These are phyloP conservation scores for Globisporangium echinulatum DNA, from an alignment of 352 stramenopile species.

Conservation along the genomic window DNA sequence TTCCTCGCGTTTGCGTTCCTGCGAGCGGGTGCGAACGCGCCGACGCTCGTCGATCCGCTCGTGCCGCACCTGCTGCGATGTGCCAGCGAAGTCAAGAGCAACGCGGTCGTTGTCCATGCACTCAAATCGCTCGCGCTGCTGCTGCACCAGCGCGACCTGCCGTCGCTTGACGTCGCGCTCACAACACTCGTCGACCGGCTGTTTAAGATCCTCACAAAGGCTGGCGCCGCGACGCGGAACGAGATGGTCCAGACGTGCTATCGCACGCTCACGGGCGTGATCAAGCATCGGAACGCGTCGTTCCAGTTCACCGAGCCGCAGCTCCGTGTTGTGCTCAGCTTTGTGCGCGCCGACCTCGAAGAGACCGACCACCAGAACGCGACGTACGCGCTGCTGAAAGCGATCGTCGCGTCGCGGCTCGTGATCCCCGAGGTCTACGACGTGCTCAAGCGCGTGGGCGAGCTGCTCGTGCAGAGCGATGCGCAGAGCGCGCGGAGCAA, in stretches of 20 bases:
- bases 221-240: slow-evolving; percentile 87
- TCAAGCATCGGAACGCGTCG: slow-evolving; percentile 53
- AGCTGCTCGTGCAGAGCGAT: slow-evolving; percentile 92
- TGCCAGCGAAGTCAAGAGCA: slow-evolving; percentile 88
- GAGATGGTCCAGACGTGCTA: slow-evolving; percentile 96
- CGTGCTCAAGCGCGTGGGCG: slow-evolving; percentile 91
- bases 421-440: slow-evolving; percentile 95
- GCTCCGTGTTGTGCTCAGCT: slow-evolving; percentile 86
- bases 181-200: slow-evolving; percentile 85
- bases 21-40: slow-evolving; percentile 19
- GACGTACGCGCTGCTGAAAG: slow-evolving; percentile 91
- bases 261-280: slow-evolving; percentile 87
- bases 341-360: slow-evolving; percentile 88
- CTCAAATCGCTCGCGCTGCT: slow-evolving; percentile 91
- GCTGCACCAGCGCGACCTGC: slow-evolving; percentile 82
- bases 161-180: slow-evolving; percentile 80
- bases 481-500: slow-evolving; percentile 78
- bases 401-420: slow-evolving; percentile 86
- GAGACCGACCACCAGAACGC: slow-evolving; percentile 94
- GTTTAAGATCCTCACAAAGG: slow-evolving; percentile 89
- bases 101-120: slow-evolving; percentile 87
- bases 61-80: slow-evolving; percentile 90
- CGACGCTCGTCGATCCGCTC: slow-evolving; percentile 87
- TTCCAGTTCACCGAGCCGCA: slow-evolving; percentile 64
- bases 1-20: slow-evolving; percentile 77